Evolutionary conservation across 768 basidiomycete genomes (phyloP).

Genomic region (Boletus rubescentipes): DNA sequence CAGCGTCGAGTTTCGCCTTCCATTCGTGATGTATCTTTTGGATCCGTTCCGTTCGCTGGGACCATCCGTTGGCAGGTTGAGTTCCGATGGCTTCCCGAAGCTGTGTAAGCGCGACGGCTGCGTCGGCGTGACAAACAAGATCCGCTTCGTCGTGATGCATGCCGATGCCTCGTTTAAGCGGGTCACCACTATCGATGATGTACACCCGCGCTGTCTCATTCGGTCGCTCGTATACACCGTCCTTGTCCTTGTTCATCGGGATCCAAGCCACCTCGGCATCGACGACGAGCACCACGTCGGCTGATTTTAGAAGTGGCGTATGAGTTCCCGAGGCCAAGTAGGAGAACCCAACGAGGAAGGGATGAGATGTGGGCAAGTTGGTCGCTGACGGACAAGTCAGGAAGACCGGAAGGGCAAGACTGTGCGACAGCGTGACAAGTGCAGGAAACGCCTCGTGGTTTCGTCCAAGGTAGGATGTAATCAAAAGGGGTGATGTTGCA

Average conservation of each 20-base stretch:
- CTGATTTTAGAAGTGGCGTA: constrained; percentile 45
- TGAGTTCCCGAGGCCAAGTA: constrained; percentile 48
- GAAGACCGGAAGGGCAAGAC: constrained; percentile 56
- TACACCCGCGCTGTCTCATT: constrained; percentile 48
- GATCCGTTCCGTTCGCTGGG: constrained; percentile 15
- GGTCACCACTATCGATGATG: constrained; percentile 61
- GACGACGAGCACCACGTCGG: constrained; percentile 65
- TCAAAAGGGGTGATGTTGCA: constrained; percentile 58
- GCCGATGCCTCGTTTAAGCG: constrained; percentile 49
- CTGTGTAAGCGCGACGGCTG: constrained; percentile 49
- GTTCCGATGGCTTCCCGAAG: constrained; percentile 32
- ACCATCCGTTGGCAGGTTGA: constrained; percentile 9
- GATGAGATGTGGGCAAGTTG: constrained; percentile 57
- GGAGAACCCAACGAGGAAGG: constrained; percentile 50
- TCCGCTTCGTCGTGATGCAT: constrained; percentile 56
- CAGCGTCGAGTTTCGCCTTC: constrained; percentile 25
- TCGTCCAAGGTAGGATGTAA: constrained; percentile 63
- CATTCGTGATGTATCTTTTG: constrained; percentile 27
- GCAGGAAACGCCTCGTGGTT: constrained; percentile 45
- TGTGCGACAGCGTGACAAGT: constrained; percentile 47
- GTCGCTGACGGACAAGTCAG: constrained; percentile 49
- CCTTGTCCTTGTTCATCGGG: constrained; percentile 41
- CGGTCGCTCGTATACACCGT: constrained; percentile 36
- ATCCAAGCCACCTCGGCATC: constrained; percentile 71
- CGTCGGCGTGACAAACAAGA: constrained; percentile 57